Evolutionary conservation across 495 filamentous ascomycete species (phyloP), one percentile per base, ranked within the genome.

Genomic region (Cryomyces antarcticus): DNA sequence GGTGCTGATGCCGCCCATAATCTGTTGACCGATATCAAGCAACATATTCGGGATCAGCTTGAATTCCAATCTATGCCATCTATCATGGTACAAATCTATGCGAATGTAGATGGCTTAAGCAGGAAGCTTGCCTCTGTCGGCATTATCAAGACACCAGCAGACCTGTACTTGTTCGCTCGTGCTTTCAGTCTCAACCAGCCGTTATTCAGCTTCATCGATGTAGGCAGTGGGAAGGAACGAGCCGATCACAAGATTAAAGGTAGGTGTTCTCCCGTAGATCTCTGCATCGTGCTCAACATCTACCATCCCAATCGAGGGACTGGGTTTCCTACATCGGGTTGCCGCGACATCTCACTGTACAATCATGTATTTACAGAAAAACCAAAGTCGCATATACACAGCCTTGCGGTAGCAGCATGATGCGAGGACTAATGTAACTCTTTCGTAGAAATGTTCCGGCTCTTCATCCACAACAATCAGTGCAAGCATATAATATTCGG

Each of bases 401-500:
- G 17, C 2, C 17, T 24, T 24, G 17, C 17, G 17, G 17, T 24
- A 24, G 17, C 17, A 2, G 17, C 17, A 1, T 24, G 17, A 24
- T 24, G 17, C 17, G 17, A 36, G 9, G 12, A 36, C 12, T 36
- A 36, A 9, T 3, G 33, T 10, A 9, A 10, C 3, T 10, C 12
- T 36, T 36, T 7, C 27, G 38, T 40, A 58, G 56, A 58, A 50
- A 57, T 51, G 49, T 51, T 63, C 28, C 57, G 58, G 13, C 47
- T 61, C 1, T 63, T 58, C 44, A 47, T 56, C 42, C 46, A 45
- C 9, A 63, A 61, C 41, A 41, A 51, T 5, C 58, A 60, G 41
- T 63, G 60, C 53, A 60, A 59, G 42, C 60, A 62, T 46, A 57
- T 63, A 37, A 53, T 60, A 41, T 61, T 63, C 43, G 58, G 58